Base-by-base conservation (phyloP, 345 rosid species). In the Firmiana major region DNA sequence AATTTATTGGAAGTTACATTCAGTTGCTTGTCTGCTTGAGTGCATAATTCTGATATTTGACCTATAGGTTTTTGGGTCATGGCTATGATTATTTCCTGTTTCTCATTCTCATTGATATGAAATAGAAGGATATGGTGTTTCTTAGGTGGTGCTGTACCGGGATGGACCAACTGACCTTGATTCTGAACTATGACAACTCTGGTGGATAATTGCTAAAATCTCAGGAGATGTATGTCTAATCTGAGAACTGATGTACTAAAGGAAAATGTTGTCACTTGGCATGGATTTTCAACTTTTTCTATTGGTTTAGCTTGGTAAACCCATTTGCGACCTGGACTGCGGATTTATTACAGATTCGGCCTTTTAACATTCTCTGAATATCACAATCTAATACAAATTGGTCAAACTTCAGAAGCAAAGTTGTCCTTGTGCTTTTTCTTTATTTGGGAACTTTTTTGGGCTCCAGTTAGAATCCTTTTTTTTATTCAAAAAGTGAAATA, bases 1-100 rank as follows among this genome's bases (percentile, higher is more conserved):
- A 26, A 38, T 64, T 9, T 38, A 9, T 64, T 31, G 1, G 46
- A 38, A 64, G 48, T 34, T 38, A 64, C 46, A 8, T 19, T 38
- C 48, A n/a, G 28, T 69, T 69, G 22, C 73, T 69, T 38, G 26
- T 64, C 71, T 43, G 54, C 54, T 67, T 67, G n/a, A n/a, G 34
- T 67, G 22, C n/a, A 67, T 22, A 22, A 15, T 67, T 43, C 36
- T 67, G 71, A 17, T 43, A 22, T 24, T 67, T 67, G 53, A 15
- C 73, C 38, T 26, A 7, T 38, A 22, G 73, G 28, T 13, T 69
- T 69, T 46, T 69, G 22, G 57, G 13, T 34, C 36, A 12, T 36
- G 12, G 69, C 12, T 9, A 46, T 46, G 73, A 69, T 67, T 67
- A 6, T 66, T 9, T 43, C n/a, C 49, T 43, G 19, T 21, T 66